phyloP scores from a whole-genome alignment of 2,329 filamentous ascomycete species.

The Pseudonectria buxi region DNA sequence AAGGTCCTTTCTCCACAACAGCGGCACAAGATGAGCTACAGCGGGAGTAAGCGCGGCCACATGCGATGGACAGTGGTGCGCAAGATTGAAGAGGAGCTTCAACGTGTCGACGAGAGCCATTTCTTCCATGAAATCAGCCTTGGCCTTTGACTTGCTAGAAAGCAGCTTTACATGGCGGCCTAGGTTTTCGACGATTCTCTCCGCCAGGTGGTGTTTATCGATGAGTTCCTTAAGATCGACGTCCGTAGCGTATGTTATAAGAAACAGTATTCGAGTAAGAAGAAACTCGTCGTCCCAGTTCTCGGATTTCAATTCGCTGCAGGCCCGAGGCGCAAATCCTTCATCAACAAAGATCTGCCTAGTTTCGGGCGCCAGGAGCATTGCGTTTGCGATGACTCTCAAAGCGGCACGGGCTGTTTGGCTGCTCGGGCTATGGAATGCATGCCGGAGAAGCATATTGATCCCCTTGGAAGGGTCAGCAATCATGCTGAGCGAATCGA shows the following conservation, averaged over 20 bases:
- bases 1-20: slow-evolving; percentile 56
- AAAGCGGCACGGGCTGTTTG: slow-evolving; percentile 68
- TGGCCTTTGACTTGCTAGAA: slow-evolving; percentile 24
- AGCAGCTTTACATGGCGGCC: slow-evolving; percentile 55
- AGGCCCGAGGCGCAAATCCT: slow-evolving; percentile 56
- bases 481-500: background rate
- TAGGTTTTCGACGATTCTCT: slow-evolving; percentile 64
- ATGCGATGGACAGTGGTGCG: slow-evolving; percentile 62
- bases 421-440: slow-evolving; percentile 58
- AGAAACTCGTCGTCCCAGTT: slow-evolving; percentile 83
- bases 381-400: slow-evolving; percentile 74
- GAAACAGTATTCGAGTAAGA: slow-evolving; percentile 37
- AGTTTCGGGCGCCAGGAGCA: slow-evolving; percentile 48
- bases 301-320: slow-evolving; percentile 64
- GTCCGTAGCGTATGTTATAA: slow-evolving; percentile 43
- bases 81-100: slow-evolving; percentile 85
- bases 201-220: slow-evolving; percentile 32
- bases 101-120: slow-evolving; percentile 78
- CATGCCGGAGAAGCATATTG: slow-evolving; percentile 62
- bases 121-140: slow-evolving; percentile 56
- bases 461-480: slow-evolving; percentile 54
- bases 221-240: slow-evolving; percentile 43
- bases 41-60: slow-evolving; percentile 57
- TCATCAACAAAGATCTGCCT: slow-evolving; percentile 30
- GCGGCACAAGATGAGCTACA: slow-evolving; percentile 61